Evolutionary conservation across 2,329 filamentous ascomycete species (phyloP).

Genomic region (Fusarium luffae): DNA sequence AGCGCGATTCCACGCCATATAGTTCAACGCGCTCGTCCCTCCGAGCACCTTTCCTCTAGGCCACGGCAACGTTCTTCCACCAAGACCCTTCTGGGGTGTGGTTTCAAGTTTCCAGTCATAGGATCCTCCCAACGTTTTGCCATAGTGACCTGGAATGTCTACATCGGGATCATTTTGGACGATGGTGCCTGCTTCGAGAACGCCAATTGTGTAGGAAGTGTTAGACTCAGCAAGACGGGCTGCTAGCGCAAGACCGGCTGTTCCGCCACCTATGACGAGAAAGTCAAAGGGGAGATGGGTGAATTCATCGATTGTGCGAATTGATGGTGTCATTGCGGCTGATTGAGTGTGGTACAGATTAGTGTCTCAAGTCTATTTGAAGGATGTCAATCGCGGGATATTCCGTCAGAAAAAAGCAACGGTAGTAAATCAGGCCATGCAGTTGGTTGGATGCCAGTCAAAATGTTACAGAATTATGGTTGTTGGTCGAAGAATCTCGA

Average conservation of each 20-base stretch:
- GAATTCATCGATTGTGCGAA: conserved; percentile 39
- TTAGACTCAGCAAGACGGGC: conserved; percentile 58
- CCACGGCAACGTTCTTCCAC: conserved; percentile 55
- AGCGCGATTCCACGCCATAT: conserved; percentile 65
- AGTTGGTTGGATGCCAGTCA: background rate
- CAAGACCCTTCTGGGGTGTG: conserved; percentile 51
- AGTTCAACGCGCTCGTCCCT: conserved; percentile 70
- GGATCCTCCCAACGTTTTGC: conserved; percentile 50
- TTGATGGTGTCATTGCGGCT: conserved; percentile 17
- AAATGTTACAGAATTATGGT: background rate
- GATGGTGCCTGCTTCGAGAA: conserved; percentile 49
- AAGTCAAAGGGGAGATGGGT: conserved; percentile 46
- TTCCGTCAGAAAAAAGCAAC: background rate
- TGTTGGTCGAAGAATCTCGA: background rate
- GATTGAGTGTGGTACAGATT: background rate
- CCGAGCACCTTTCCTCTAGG: conserved; percentile 65
- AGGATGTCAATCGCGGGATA: background rate
- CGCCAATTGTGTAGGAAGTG: conserved; percentile 45
- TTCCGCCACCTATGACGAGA: conserved; percentile 65
- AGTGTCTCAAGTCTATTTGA: conserved; percentile 11
- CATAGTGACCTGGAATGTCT: conserved; percentile 53
- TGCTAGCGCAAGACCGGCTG: conserved; percentile 63
- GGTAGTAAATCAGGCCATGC: background rate
- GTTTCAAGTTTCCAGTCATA: conserved; percentile 58
- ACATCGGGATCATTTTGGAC: conserved; percentile 50